phyloP scores from a whole-genome alignment of 768 basidiomycete genomes.

The Peribolospora baueri region DNA sequence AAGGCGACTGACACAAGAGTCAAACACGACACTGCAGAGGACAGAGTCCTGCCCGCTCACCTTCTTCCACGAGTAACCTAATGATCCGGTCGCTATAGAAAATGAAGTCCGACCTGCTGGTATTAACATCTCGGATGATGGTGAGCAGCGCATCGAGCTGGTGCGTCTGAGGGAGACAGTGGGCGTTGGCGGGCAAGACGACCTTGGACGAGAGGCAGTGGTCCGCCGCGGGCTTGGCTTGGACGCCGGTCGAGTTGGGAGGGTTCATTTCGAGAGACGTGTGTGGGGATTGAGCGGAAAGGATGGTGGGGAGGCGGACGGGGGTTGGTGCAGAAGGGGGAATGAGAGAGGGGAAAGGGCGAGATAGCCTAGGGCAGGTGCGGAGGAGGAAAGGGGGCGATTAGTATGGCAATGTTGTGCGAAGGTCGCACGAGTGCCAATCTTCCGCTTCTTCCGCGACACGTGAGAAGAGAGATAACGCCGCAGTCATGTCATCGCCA shows the following conservation, averaged over 20 bases:
- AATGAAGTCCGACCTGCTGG: slow-evolving; percentile 68
- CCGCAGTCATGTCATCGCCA: too few species aligned
- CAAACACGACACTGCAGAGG: too few species aligned
- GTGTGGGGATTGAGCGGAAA: slow-evolving; percentile 13
- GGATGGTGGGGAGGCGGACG: neutral
- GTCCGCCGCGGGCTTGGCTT: neutral
- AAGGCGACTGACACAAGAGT: too few species aligned
- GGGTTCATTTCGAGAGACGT: slow-evolving; percentile 13
- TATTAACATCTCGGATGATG: slow-evolving; percentile 72
- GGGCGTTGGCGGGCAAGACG: slow-evolving; percentile 51
- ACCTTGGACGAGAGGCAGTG: neutral
- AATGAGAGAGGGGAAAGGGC: neutral
- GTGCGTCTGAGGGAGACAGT: slow-evolving; percentile 54
- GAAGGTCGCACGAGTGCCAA: slow-evolving; percentile 23
- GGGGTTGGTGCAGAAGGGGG: neutral
- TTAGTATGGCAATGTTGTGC: slow-evolving; percentile 25
- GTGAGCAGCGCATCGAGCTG: slow-evolving; percentile 90
- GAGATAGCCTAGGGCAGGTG: slow-evolving; percentile 4
- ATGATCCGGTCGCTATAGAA: slow-evolving; percentile 91
- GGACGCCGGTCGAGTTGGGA: neutral
- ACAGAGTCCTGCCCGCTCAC: slow-evolving; percentile 10
- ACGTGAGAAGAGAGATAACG: too few species aligned
- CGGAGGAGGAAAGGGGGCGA: neutral
- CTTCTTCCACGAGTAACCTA: slow-evolving; percentile 28
- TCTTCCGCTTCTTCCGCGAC: slow-evolving; percentile 19